Evolutionary conservation across 2,329 filamentous ascomycete species (phyloP), one percentile per base, ranked within the genome.

Genomic region (Lachnellula willkommii): DNA sequence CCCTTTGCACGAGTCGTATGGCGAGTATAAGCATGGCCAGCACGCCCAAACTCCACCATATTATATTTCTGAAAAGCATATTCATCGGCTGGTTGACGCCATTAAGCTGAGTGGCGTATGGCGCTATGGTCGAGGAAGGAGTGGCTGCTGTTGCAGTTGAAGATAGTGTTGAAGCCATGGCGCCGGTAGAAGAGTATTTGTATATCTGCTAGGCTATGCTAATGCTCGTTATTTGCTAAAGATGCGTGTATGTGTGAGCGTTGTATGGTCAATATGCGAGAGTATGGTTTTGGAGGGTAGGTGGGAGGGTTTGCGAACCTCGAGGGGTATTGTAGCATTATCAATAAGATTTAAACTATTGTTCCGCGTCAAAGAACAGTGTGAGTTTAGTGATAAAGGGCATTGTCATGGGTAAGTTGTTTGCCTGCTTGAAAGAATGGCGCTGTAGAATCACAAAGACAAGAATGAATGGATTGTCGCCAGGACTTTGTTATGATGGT

Each of bases 41-140:
- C 55, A 77, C 75, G 17, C 83, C 83, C 55, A 87, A 66, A 50
- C 74, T 83, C 78, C 78, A 83, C 82, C 82, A 86, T 12, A 85
- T 66, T 40, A 75, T 70, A 60, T 84, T 75, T 64, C 75, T 79
- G 66, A 84, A 82, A 12, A 81, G 63, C 61, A 81, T 69, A 67
- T 87, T 85, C 62, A 78, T 72, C 1, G 71, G 62, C 66, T 85
- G 82, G 63, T 84, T 79, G 60, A 87, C 83, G 53, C 83, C 83
- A 63, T 78, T 79, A 58, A 87, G 75, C 47, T 74, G 75, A 35
- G 77, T 78, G 63, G 78, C 75, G 68, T 77, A 87, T 17, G 79
- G 78, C 14, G 78, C 75, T 56, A 85, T 79, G 20, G 79, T 81
- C 20, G 75, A 73, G 43, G 71, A 74, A 22, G 75, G 65, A n/a